These are phyloP conservation scores for Nemania bipapillata DNA, from an alignment of 2,329 filamentous ascomycete species.

Conservation along the genomic window DNA sequence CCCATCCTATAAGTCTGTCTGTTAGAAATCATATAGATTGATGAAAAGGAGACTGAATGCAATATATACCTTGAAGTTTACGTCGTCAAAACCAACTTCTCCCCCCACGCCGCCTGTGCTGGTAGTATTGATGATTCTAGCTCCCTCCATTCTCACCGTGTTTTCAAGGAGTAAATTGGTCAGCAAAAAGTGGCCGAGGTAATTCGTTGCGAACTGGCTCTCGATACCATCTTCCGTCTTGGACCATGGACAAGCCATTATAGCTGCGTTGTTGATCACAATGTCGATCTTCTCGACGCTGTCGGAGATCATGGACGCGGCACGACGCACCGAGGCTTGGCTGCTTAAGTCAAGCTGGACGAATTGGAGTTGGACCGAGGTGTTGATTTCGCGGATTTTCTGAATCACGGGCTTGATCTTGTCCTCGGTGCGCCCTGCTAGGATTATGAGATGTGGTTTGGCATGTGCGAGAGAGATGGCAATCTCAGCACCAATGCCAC, in stretches of 20 bases:
- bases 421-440: constrained; percentile 22
- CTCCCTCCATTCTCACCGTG: not conserved
- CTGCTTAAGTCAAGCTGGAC: constrained; percentile 14
- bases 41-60: not conserved
- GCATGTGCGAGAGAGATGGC: constrained; percentile 22
- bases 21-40: not conserved
- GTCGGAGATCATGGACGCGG: not conserved
- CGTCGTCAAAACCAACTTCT: constrained; percentile 9
- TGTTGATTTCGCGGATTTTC: constrained; percentile 18
- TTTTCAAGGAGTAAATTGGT: constrained; percentile 17
- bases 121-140: constrained; percentile 21
- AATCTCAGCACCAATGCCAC: constrained; percentile 19
- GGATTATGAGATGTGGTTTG: constrained; percentile 7
- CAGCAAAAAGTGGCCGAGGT: constrained; percentile 24
- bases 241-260: constrained; percentile 27
- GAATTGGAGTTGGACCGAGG: constrained; percentile 14
- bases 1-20: not conserved
- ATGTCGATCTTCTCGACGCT: constrained; percentile 19
- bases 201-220: constrained; percentile 24
- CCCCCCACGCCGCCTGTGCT: constrained; percentile 14
- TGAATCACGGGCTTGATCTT: constrained; percentile 18
- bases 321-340: constrained; percentile 13
- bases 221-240: constrained; percentile 24
- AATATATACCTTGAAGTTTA: constrained; percentile 20
- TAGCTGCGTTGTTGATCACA: constrained; percentile 25